Base-by-base conservation (phyloP, 2,329 filamentous ascomycete genomes). In the Cercospora brassicicola region DNA sequence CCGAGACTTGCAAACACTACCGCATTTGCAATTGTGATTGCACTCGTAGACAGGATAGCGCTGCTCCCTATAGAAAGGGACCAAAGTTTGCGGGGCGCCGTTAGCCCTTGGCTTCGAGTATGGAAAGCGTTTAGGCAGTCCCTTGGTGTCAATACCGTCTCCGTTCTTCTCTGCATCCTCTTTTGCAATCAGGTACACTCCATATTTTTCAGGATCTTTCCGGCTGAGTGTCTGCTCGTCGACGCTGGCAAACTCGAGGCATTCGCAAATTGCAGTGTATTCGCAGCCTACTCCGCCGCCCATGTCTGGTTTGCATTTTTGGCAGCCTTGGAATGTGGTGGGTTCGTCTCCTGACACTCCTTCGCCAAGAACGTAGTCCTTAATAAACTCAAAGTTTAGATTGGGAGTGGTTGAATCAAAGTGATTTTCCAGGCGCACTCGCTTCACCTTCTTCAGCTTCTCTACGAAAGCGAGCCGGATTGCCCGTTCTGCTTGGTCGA, bases 11-110 rank as follows among this genome's bases (percentile, higher is more conserved):
- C 92, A 96, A 18, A 81, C 72, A 0, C 78, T 76, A 2, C 84
- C 84, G 73, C 92, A 96, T 2, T 80, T 81, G 79, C 92, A 96
- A 8, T 84, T 86, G 2, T 85, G 81, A 73, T 95, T 92, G 76
- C 92, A 96, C 75, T 96, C 92, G 78, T 94, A 94, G 66, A 96
- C 90, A 0, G 90, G 76, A 11, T 77, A 72, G 0, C 82, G 75
- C 0, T 76, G 75, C 18, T 82, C 74, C 0, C 82, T 78, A 66
- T 85, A 84, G 69, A 82, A 83, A 0, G 23, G 73, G 74, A 74
- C 71, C 23, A 28, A 76, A 72, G 7, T 77, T 75, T 55, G 77
- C 67, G 36, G 77, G 68, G 56, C 56, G 15, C 18, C 64, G 6
- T 9, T 51, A 36, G 20, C 69, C 30, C 30, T 70, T 67, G 73